Percentiles rank a stretch among this genome's conserved stretches.
These are phyloP conservation scores for Monosporozyma solicola DNA, from an alignment of 805 yeast species.

Conservation along the genomic window DNA sequence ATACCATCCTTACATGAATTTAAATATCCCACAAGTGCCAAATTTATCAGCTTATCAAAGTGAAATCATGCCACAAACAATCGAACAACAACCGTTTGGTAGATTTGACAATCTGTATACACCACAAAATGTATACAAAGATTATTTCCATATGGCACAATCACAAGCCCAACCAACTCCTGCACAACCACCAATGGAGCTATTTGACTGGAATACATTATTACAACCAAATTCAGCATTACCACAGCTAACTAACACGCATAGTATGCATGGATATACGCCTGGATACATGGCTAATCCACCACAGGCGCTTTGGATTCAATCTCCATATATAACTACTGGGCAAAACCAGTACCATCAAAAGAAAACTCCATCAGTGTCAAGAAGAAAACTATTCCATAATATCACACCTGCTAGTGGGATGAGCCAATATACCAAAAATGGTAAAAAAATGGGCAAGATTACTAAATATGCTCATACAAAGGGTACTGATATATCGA, in stretches of 20 bases:
- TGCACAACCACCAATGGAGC: not conserved
- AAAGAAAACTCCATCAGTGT: slow-evolving; percentile 5
- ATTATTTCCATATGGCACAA: slow-evolving; percentile 1
- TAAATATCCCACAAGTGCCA: not conserved
- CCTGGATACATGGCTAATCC: slow-evolving; percentile 2
- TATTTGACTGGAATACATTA: slow-evolving; percentile 5
- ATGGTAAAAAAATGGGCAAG: slow-evolving; percentile 3
- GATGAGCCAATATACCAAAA: not conserved
- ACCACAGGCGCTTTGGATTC: slow-evolving; percentile 6
- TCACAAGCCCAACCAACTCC: not conserved
- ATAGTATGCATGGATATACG: slow-evolving; percentile 2
- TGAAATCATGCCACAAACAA: slow-evolving; percentile 8
- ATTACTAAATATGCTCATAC: not conserved
- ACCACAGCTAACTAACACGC: slow-evolving; percentile 1
- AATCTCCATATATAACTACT: slow-evolving; percentile 5
- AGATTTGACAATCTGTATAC: slow-evolving; percentile 9
- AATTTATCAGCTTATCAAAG: slow-evolving; percentile 1
- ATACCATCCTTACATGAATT: slow-evolving; percentile 3
- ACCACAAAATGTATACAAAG: slow-evolving; percentile 5
- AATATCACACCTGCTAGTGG: slow-evolving; percentile 1
- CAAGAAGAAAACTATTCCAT: slow-evolving; percentile 5
- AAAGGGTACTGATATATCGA: not conserved
- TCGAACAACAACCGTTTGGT: slow-evolving; percentile 6
- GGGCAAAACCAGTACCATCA: slow-evolving; percentile 1
- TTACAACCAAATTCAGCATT: slow-evolving; percentile 1